phyloP scores from a whole-genome alignment of 306 rosid genomes.

The Fragaria nilgerrensis region DNA sequence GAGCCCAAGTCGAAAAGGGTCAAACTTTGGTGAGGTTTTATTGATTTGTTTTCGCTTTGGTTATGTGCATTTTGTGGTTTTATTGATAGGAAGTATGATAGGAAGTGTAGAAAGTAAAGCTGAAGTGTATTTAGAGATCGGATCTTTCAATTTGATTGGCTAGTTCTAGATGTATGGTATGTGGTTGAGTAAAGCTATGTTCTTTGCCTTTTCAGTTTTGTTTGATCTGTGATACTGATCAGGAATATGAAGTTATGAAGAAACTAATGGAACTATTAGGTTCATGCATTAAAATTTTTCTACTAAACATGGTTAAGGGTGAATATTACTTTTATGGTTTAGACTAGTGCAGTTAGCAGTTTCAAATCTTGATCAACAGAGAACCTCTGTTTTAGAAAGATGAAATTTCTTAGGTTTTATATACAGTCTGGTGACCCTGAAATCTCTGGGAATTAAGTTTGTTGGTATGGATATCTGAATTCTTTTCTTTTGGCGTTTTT shows the following conservation, averaged over 20 bases:
- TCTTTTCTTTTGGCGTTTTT: slow-evolving; percentile 14
- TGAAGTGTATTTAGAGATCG: background rate
- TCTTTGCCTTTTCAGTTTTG: background rate
- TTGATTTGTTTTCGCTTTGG: background rate
- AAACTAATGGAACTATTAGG: background rate
- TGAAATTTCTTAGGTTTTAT: background rate
- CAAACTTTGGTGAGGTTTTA: slow-evolving; percentile 65
- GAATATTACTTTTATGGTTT: background rate
- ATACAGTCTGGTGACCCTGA: background rate
- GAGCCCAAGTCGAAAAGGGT: slow-evolving; percentile 46
- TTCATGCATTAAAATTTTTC: background rate
- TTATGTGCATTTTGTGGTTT: background rate
- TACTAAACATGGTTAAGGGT: background rate
- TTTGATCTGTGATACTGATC: background rate
- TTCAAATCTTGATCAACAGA: background rate
- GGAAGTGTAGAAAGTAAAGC: background rate
- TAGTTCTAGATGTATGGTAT: background rate
- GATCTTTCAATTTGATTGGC: background rate
- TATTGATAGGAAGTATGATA: background rate
- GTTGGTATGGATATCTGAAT: slow-evolving; percentile 28
- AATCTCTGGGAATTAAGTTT: background rate
- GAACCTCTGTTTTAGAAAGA: background rate
- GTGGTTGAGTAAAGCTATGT: background rate
- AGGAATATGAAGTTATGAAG: background rate
- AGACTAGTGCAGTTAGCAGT: background rate